phyloP scores from a whole-genome alignment of 2,329 filamentous ascomycete genomes.

The Lachnellula cervina region DNA sequence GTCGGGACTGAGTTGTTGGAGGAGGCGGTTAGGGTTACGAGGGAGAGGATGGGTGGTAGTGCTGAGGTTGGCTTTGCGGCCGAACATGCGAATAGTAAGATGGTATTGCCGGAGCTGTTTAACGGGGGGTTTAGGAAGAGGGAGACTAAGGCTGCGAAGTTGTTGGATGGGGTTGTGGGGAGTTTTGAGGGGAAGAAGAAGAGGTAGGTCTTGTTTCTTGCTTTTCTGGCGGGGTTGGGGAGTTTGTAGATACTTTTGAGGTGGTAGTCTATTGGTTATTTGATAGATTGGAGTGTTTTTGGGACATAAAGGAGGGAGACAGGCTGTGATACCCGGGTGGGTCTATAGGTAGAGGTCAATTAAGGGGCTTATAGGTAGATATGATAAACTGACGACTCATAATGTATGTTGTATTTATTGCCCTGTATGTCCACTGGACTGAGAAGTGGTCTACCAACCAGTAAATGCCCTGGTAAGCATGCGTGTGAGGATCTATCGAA shows the following conservation, averaged over 20 bases:
- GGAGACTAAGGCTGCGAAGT: conserved; percentile 53
- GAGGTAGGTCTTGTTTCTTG: conserved; percentile 13
- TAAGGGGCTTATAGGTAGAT: not conserved
- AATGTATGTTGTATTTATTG: not conserved
- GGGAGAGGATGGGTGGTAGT: conserved; percentile 63
- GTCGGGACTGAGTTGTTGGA: conserved; percentile 68
- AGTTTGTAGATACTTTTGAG: not conserved
- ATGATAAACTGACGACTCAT: not conserved
- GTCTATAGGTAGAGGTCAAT: not conserved
- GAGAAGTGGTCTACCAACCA: too few relatives aligned
- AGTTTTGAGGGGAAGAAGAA: conserved; percentile 31
- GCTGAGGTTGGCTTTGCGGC: conserved; percentile 66
- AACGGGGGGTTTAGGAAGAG: conserved; percentile 54
- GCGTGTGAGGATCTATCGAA: too few relatives aligned
- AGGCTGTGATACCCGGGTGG: not conserved
- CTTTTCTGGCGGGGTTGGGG: not conserved
- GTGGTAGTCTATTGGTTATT: not conserved
- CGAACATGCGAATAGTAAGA: conserved; percentile 70
- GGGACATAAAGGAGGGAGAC: not conserved
- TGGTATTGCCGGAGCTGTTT: conserved; percentile 58
- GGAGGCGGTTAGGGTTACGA: conserved; percentile 64
- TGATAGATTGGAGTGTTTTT: not conserved
- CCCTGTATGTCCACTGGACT: too few relatives aligned
- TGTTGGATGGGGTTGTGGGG: conserved; percentile 47
- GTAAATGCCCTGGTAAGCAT: too few relatives aligned